phyloP scores from a whole-genome alignment of 148 eudicot species.

The Fagopyrum homotropicum region DNA sequence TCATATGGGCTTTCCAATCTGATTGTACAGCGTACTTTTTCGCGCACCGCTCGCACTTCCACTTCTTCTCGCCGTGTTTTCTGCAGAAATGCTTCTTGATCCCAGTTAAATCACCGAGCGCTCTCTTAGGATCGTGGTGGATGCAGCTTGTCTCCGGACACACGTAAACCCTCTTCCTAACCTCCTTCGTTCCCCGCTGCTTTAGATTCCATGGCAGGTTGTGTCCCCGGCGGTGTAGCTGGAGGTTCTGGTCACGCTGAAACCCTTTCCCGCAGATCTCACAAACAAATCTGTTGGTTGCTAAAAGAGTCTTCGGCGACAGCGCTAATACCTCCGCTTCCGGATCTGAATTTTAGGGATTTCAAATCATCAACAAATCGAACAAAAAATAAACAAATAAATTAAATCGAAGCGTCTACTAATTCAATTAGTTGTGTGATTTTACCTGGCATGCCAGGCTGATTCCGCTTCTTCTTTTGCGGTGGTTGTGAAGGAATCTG shows the following conservation, averaged over 20 bases:
- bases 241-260: constrained; percentile 69
- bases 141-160: constrained; percentile 53
- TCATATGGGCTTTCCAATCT: constrained; percentile 75
- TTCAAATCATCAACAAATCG: background rate
- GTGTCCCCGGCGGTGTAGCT: constrained; percentile 70
- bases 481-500: constrained; percentile 12
- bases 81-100: constrained; percentile 64
- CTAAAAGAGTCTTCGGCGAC: constrained; percentile 56
- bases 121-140: constrained; percentile 56
- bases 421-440: background rate
- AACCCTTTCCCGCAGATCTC: constrained; percentile 77
- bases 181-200: constrained; percentile 40
- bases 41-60: constrained; percentile 55
- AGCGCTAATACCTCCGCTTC: constrained; percentile 65
- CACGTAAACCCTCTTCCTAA: constrained; percentile 45
- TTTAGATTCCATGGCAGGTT: constrained; percentile 79
- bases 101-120: constrained; percentile 62
- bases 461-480: constrained; percentile 50
- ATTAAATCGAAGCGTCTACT: no score
- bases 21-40: constrained; percentile 67
- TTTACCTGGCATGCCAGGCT: constrained; percentile 76
- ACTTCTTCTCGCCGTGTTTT: constrained; percentile 69
- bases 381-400: background rate
- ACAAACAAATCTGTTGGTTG: constrained; percentile 65
- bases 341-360: constrained; percentile 40